Evolutionary conservation across 129 eudicot genomes (phyloP).

Genomic region (Cynara cardunculus): DNA sequence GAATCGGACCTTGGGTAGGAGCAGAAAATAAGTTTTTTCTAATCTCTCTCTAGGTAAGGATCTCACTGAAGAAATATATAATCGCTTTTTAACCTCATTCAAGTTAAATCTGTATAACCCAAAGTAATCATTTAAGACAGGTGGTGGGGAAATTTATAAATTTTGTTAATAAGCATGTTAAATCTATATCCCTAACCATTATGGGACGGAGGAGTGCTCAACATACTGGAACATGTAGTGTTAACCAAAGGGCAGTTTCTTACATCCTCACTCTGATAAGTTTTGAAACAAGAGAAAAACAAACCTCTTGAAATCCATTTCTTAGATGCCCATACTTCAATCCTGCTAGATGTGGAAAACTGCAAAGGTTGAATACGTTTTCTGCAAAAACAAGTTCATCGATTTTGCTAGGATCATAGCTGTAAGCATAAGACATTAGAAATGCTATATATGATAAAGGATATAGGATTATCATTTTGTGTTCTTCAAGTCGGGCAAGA

Average conservation of each 20-base stretch:
- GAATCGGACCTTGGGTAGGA: too few species aligned
- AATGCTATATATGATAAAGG: conserved; percentile 7
- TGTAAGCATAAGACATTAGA: background rate
- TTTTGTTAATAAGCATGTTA: background rate
- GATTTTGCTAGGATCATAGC: conserved; percentile 14
- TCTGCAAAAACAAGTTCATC: conserved; percentile 52
- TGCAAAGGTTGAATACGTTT: conserved; percentile 85
- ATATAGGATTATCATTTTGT: background rate
- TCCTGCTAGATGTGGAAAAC: conserved; percentile 76
- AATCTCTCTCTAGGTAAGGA: too few species aligned
- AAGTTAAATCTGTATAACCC: background rate
- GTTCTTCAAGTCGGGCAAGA: background rate
- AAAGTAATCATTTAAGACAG: background rate
- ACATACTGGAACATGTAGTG: too few species aligned
- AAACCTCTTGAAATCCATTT: conserved; percentile 86
- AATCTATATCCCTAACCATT: background rate
- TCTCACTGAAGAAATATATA: too few species aligned
- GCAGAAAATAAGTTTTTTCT: too few species aligned
- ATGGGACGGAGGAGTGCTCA: too few species aligned
- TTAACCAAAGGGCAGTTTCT: too few species aligned
- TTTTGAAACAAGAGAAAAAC: background rate
- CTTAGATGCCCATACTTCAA: conserved; percentile 61
- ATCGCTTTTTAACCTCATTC: background rate
- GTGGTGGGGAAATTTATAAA: background rate
- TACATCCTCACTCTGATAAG: background rate